These are phyloP conservation scores for Citrus sp. DNA, from an alignment of 345 rosid species.

Conservation along the genomic window DNA sequence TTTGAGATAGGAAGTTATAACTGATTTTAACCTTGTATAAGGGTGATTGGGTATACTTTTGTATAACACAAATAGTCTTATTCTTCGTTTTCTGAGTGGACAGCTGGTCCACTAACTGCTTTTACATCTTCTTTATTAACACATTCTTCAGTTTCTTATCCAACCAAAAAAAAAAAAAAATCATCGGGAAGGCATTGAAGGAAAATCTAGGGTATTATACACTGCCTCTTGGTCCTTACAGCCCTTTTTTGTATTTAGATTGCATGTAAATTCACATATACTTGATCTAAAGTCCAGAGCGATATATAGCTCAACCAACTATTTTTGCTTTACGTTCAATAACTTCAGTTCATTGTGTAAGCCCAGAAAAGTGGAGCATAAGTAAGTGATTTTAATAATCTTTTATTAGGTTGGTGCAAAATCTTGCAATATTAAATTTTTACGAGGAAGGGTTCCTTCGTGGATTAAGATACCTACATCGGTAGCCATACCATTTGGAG, in stretches of 20 bases:
- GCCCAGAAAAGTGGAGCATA: background rate
- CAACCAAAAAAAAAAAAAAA: too few relatives aligned
- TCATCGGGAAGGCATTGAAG: background rate
- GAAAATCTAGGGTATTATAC: background rate
- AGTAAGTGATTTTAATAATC: conserved; percentile 1
- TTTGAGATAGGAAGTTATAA: too few relatives aligned
- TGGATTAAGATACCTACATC: conserved; percentile 40
- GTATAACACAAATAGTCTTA: too few relatives aligned
- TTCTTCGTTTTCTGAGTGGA: too few relatives aligned
- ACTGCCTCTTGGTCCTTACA: background rate
- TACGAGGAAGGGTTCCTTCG: conserved; percentile 35
- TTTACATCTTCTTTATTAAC: too few relatives aligned
- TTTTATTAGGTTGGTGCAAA: conserved; percentile 39
- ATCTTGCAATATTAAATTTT: conserved; percentile 37
- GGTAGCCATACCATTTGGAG: conserved; percentile 43
- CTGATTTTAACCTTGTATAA: too few relatives aligned
- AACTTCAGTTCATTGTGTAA: background rate
- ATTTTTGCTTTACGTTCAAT: background rate
- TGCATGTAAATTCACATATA: background rate
- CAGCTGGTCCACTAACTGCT: too few relatives aligned
- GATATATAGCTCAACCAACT: background rate
- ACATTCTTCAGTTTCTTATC: too few relatives aligned
- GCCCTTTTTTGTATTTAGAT: background rate
- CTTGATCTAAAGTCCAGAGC: background rate
- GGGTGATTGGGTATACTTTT: too few relatives aligned